These are phyloP conservation scores for Mycosarcoma mackinlayi DNA, from an alignment of 1,284 basidiomycete genomes.

Conservation along the genomic window DNA sequence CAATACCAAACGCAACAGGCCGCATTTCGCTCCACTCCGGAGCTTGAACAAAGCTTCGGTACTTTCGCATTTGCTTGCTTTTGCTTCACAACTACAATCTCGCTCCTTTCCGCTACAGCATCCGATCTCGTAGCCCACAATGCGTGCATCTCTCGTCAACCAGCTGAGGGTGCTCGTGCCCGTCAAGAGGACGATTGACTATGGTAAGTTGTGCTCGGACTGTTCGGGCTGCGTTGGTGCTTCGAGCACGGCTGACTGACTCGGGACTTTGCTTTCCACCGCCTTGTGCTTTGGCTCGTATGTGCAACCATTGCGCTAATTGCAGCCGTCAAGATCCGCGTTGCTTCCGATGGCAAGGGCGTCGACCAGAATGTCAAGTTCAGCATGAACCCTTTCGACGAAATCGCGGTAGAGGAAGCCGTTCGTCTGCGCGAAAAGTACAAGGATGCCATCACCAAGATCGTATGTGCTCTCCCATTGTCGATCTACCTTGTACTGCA, in stretches of 20 bases:
- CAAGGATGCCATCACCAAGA: slow-evolving; percentile 70
- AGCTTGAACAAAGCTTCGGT: not conserved
- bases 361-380: slow-evolving; percentile 68
- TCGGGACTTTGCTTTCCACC: not conserved
- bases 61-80: not conserved
- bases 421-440: slow-evolving; percentile 87
- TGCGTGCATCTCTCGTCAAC: slow-evolving; percentile 65
- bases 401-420: slow-evolving; percentile 91
- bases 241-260: not conserved
- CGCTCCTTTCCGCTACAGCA: no score
- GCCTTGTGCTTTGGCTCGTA: no score
- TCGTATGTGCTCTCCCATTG: slow-evolving; percentile 49
- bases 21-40: slow-evolving; percentile 14
- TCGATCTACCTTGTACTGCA: no score
- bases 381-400: slow-evolving; percentile 71
- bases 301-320: no score
- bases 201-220: slow-evolving; percentile 41
- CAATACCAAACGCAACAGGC: not conserved
- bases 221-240: not conserved
- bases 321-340: slow-evolving; percentile 67
- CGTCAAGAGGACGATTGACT: slow-evolving; percentile 68
- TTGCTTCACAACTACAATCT: slow-evolving; percentile 1
- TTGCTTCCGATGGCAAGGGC: slow-evolving; percentile 66
- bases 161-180: slow-evolving; percentile 66
- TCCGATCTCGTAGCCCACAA: slow-evolving; percentile 13